Conservation (phyloP, 1,139 yeast genomes). For the Geotrichum cucujoidarum region DNA sequence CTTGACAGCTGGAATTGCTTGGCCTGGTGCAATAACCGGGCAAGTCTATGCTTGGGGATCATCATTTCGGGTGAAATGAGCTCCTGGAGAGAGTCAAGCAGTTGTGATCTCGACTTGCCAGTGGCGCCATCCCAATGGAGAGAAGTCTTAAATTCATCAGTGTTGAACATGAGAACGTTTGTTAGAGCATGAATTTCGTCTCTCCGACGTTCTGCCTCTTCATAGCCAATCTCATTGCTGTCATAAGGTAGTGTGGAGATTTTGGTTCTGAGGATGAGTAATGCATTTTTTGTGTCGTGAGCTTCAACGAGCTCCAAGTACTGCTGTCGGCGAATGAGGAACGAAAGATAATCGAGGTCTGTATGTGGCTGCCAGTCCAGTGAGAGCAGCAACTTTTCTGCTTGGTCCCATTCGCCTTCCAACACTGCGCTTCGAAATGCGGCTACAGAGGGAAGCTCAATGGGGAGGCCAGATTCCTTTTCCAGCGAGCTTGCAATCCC, state of each 20-base stretch:
- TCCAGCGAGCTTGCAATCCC: conserved; percentile 41
- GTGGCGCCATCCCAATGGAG: conserved; percentile 41
- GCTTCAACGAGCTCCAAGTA: conserved; percentile 33
- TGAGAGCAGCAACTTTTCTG: conserved; percentile 36
- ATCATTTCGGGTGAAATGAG: conserved; percentile 49
- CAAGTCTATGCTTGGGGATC: conserved; percentile 50
- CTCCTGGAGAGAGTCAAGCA: conserved; percentile 44
- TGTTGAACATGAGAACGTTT: conserved; percentile 38
- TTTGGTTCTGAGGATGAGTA: conserved; percentile 43
- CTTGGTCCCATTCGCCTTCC: conserved; percentile 43
- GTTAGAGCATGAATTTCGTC: conserved; percentile 35
- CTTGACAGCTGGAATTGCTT: conserved; percentile 44
- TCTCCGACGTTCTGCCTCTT: conserved; percentile 16
- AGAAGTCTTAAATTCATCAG: conserved; percentile 32
- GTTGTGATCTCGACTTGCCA: conserved; percentile 40
- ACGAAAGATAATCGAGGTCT: conserved; percentile 25
- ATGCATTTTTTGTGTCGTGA: conserved; percentile 39
- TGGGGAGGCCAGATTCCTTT: conserved; percentile 40
- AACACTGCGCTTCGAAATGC: conserved; percentile 41
- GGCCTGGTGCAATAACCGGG: conserved; percentile 50
- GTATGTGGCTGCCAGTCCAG: conserved; percentile 32
- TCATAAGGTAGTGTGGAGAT: conserved; percentile 31
- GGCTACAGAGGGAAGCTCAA: conserved; percentile 38
- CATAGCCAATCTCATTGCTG: conserved; percentile 18
- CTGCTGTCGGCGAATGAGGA: conserved; percentile 35